A percentile compares a stretch with the other conserved stretches of the same genome.
phyloP scores from a whole-genome alignment of 2,329 filamentous ascomycete genomes.

The Sordariomycetes sp. region DNA sequence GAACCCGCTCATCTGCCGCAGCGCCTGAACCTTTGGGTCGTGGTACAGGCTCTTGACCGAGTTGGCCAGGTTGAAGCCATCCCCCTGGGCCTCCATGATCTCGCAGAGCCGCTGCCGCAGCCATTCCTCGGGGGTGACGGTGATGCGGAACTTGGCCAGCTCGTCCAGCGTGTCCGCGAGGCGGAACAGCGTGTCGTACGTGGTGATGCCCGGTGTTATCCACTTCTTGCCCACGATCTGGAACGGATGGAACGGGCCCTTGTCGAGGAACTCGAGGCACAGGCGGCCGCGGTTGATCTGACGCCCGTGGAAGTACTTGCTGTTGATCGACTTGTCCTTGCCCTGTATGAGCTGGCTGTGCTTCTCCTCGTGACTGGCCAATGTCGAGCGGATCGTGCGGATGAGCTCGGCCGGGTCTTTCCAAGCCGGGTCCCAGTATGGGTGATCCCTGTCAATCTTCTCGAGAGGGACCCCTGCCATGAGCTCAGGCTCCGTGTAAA shows the following conservation, averaged over 20 bases:
- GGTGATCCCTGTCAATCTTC: constrained; percentile 33
- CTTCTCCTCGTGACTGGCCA: constrained; percentile 34
- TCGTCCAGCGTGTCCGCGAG: constrained; percentile 39
- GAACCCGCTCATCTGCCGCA: constrained; percentile 38
- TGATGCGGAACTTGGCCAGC: constrained; percentile 37
- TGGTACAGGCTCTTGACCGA: constrained; percentile 42
- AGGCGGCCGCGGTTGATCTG: constrained; percentile 41
- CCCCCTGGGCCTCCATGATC: constrained; percentile 25
- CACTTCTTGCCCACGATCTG: constrained; percentile 40
- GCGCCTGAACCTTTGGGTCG: constrained; percentile 33
- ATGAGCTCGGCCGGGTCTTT: constrained; percentile 27
- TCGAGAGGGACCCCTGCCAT: constrained; percentile 38
- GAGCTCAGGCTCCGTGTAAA: constrained; percentile 36
- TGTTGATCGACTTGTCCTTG: constrained; percentile 19
- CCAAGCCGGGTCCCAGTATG: constrained; percentile 45
- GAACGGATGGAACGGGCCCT: constrained; percentile 39
- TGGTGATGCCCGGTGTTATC: constrained; percentile 27
- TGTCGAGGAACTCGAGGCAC: constrained; percentile 36
- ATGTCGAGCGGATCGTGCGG: constrained; percentile 25
- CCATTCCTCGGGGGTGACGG: constrained; percentile 40
- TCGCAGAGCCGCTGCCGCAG: constrained; percentile 42
- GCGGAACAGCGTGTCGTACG: constrained; percentile 44
- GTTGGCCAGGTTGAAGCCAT: constrained; percentile 35
- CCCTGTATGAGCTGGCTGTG: constrained; percentile 18
- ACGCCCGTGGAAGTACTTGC: constrained; percentile 38